phyloP scores from a whole-genome alignment of 2,329 filamentous ascomycete genomes.

The Beauveria sp. region DNA sequence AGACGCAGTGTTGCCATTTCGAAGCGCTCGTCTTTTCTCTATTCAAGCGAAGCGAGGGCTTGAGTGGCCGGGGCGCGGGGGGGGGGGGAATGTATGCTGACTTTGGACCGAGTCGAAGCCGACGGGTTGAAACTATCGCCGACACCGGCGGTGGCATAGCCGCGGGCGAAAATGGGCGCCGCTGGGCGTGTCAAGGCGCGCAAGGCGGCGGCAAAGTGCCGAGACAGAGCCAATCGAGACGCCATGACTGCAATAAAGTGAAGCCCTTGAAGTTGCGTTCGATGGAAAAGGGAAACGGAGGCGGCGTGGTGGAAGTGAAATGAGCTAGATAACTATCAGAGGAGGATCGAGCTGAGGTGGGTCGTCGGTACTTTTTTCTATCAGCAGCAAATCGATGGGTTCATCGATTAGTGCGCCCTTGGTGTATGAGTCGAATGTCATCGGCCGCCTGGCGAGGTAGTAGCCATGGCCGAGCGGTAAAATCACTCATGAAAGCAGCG shows the following conservation, averaged over 20 bases:
- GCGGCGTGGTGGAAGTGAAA: not conserved
- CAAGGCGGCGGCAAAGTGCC: not conserved
- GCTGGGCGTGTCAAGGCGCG: not conserved
- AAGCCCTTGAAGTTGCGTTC: not conserved
- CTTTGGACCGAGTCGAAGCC: not conserved
- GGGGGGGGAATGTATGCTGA: not conserved
- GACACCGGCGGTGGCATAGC: constrained; percentile 9
- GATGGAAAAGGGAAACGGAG: not conserved
- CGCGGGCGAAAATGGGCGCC: not conserved
- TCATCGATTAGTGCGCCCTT: constrained; percentile 6
- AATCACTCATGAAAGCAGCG: not conserved
- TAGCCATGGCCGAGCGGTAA: not conserved
- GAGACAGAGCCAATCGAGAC: constrained; percentile 3
- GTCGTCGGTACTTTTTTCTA: not conserved
- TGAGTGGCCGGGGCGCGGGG: too few species aligned
- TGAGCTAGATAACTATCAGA: not conserved
- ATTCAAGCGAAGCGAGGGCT: not conserved
- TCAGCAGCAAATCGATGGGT: not conserved
- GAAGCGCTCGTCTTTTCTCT: too few species aligned
- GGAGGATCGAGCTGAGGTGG: not conserved
- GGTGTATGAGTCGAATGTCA: not conserved
- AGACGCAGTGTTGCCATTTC: too few species aligned
- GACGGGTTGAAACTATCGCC: not conserved
- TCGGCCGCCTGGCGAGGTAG: not conserved
- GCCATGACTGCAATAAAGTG: not conserved